Conservation (phyloP, 2,329 filamentous ascomycete genomes). For the Pseudogymnoascus sp. region DNA sequence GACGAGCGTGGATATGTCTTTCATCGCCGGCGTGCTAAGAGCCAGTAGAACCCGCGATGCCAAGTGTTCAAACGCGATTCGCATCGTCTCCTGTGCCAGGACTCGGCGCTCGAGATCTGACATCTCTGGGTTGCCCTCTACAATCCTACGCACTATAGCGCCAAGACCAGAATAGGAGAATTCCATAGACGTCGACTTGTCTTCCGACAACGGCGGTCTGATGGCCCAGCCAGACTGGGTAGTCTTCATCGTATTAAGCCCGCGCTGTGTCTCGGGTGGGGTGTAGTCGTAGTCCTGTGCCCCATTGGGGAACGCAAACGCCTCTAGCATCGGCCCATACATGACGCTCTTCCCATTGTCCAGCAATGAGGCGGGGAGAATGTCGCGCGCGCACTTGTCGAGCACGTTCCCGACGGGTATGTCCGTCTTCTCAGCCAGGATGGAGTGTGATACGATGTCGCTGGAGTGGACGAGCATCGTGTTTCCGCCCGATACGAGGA, state of each 20-base stretch:
- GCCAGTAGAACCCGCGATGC: conserved; percentile 65
- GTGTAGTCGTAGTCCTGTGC: conserved; percentile 31
- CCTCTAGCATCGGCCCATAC: conserved; percentile 73
- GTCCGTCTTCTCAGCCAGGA: conserved; percentile 67
- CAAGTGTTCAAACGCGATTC: conserved; percentile 79
- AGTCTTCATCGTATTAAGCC: conserved; percentile 39
- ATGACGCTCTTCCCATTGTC: conserved; percentile 53
- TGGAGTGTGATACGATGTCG: conserved; percentile 58
- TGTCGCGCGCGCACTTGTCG: conserved; percentile 74
- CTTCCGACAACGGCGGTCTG: conserved; percentile 55
- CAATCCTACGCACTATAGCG: conserved; percentile 53
- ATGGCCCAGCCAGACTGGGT: conserved; percentile 58
- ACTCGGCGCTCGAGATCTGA: conserved; percentile 52
- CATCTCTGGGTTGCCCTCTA: conserved; percentile 37
- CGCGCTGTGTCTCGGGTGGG: conserved; percentile 48
- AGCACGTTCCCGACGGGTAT: conserved; percentile 84
- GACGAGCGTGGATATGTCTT: conserved; percentile 54
- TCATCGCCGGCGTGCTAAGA: conserved; percentile 33
- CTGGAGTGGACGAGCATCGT: conserved; percentile 74
- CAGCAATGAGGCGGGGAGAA: conserved; percentile 58
- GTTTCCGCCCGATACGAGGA: conserved; percentile 89
- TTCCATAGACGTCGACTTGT: conserved; percentile 39
- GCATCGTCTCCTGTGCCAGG: conserved; percentile 68
- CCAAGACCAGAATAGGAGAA: conserved; percentile 71
- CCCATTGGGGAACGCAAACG: conserved; percentile 61